Evolutionary conservation across 2,329 filamentous ascomycete species (phyloP).

Genomic region (Ophiostoma himal-ulmi): DNA sequence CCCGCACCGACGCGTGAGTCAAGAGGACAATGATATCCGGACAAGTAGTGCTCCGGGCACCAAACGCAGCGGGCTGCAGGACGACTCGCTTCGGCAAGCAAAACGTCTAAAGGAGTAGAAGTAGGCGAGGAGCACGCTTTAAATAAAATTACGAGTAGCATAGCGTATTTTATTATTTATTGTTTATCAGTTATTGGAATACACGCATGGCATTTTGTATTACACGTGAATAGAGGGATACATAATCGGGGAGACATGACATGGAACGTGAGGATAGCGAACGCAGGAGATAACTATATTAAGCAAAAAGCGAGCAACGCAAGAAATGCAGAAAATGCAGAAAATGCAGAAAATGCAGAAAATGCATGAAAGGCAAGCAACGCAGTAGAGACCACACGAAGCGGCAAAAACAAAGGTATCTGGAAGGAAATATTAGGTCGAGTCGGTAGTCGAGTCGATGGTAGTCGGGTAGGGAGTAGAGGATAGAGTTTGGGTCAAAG

Average conservation of each 20-base stretch:
- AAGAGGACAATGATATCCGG: conserved; percentile 95
- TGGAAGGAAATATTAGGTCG: conserved; percentile 10
- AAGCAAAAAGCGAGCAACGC: neutral
- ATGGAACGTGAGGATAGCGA: neutral
- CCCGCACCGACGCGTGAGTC: conserved; percentile 80
- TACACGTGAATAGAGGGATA: neutral
- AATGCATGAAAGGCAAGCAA: neutral
- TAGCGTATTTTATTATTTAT: conserved; percentile 14
- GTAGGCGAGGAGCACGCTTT: no score
- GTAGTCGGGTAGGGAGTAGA: neutral
- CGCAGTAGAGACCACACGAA: conserved; percentile 3
- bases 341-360: neutral
- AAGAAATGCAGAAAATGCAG: neutral
- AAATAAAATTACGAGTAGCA: neutral
- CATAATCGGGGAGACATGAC: neutral
- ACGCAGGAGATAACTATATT: neutral
- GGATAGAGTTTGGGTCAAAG: neutral
- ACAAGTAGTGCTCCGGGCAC: conserved; percentile 84
- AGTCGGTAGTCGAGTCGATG: neutral
- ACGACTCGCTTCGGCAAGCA: conserved; percentile 65
- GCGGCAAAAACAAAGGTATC: conserved; percentile 15
- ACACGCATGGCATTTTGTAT: neutral
- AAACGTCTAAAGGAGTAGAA: conserved; percentile 56
- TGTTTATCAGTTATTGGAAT: neutral
- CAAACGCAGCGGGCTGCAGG: conserved; percentile 78